Evolutionary conservation across 352 stramenopile genomes (phyloP).

Genomic region (Pythium periplocum): DNA sequence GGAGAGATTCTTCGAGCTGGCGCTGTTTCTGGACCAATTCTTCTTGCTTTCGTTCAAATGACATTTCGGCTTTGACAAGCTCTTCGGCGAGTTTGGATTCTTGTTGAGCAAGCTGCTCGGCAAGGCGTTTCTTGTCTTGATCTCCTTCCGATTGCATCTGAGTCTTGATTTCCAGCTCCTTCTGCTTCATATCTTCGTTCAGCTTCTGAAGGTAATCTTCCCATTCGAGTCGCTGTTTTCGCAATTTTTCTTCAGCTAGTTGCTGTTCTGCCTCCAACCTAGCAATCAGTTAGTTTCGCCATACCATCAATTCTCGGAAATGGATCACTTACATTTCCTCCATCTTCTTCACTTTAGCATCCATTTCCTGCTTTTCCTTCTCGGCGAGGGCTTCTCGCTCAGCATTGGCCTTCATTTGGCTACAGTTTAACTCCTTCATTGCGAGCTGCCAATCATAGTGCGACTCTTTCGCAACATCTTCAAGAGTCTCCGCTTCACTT

Average conservation of each 20-base stretch:
- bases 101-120: conserved; percentile 66
- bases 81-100: conserved; percentile 75
- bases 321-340: conserved; percentile 43
- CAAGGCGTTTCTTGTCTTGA: conserved; percentile 68
- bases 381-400: conserved; percentile 53
- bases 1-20: conserved; percentile 61
- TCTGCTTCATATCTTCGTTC: conserved; percentile 70
- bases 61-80: conserved; percentile 65
- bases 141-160: conserved; percentile 74
- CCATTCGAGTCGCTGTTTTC: conserved; percentile 65
- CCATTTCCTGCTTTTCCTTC: conserved; percentile 77
- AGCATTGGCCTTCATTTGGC: conserved; percentile 53
- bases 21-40: conserved; percentile 61
- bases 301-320: not conserved
- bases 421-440: conserved; percentile 79
- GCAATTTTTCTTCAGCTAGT: conserved; percentile 53
- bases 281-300: not conserved
- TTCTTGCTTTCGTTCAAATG: conserved; percentile 71
- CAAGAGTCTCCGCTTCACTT: conserved; percentile 12
- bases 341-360: conserved; percentile 63
- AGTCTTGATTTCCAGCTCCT: conserved; percentile 65
- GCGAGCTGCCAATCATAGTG: conserved; percentile 71
- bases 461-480: conserved; percentile 38
- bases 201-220: conserved; percentile 57
- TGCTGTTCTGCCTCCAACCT: conserved; percentile 58